Percentiles rank a stretch among this genome's conserved stretches.
These are phyloP conservation scores for Cubamyces sp. DNA, from an alignment of 768 basidiomycete species.

Conservation along the genomic window DNA sequence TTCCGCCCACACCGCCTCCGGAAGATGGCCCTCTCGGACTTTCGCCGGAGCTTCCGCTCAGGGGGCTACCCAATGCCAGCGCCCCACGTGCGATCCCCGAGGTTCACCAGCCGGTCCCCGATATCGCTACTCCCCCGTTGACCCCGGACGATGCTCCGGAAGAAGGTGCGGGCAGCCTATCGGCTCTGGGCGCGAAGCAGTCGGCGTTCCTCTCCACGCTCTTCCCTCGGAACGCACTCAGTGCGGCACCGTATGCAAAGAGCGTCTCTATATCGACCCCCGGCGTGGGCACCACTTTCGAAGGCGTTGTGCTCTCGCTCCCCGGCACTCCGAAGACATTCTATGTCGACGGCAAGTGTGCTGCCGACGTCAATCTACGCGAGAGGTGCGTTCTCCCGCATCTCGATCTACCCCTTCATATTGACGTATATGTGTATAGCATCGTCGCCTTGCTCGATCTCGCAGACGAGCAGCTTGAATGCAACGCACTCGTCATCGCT, in stretches of 20 bases:
- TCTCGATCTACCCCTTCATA: constrained; percentile 3
- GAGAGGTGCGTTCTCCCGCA: constrained; percentile 64
- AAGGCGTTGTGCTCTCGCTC: constrained; percentile 77
- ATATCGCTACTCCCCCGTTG: constrained; percentile 72
- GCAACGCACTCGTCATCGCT: constrained; percentile 78
- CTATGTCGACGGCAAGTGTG: constrained; percentile 85
- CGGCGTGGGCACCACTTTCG: constrained; percentile 68
- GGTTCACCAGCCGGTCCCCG: constrained; percentile 31
- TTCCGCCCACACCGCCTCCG: constrained; percentile 38
- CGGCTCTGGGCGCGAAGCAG: constrained; percentile 49
- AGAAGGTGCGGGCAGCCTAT: constrained; percentile 45
- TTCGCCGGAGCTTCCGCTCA: constrained; percentile 24
- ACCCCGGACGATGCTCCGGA: constrained; percentile 72
- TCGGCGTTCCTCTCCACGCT: constrained; percentile 71
- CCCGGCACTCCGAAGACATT: constrained; percentile 75
- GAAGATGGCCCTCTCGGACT: constrained; percentile 21
- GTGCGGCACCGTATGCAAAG: constrained; percentile 71
- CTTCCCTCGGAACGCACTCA: constrained; percentile 74
- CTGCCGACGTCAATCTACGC: constrained; percentile 75
- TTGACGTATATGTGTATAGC: constrained; percentile 42
- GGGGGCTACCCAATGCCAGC: constrained; percentile 19
- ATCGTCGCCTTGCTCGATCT: constrained; percentile 87
- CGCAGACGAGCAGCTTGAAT: constrained; percentile 82
- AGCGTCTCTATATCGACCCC: constrained; percentile 75
- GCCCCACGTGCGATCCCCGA: constrained; percentile 35